Conservation (phyloP, 2,329 filamentous ascomycete species). For the Pseudogymnoascus sp. region DNA sequence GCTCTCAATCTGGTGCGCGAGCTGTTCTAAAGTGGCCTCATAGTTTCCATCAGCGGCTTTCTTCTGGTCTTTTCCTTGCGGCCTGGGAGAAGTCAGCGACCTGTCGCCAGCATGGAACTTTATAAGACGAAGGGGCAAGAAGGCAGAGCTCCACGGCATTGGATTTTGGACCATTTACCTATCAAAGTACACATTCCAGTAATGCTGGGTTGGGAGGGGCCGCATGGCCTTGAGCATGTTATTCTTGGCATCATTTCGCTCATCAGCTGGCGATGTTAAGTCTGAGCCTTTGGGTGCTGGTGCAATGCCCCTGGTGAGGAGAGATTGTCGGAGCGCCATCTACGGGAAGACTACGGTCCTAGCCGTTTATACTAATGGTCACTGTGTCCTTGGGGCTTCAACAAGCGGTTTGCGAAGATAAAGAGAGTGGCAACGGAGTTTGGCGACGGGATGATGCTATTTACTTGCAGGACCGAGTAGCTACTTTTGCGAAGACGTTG, state of each 20-base stretch:
- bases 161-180: conserved; percentile 33
- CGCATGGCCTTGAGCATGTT: conserved; percentile 70
- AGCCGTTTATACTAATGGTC: conserved; percentile 8
- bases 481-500: conserved; percentile 4
- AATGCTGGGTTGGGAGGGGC: conserved; percentile 67
- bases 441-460: neutral
- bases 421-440: neutral
- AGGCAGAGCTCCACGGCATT: neutral
- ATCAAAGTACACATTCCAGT: conserved; percentile 66
- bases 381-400: conserved; percentile 3
- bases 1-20: conserved; percentile 61
- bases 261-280: conserved; percentile 60
- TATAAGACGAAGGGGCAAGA: neutral
- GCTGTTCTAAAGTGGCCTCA: conserved; percentile 44
- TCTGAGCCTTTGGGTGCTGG: conserved; percentile 51
- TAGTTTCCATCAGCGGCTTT: conserved; percentile 30
- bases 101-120: neutral
- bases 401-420: neutral
- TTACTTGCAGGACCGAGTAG: conserved; percentile 1
- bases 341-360: conserved; percentile 9
- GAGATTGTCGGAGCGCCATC: conserved; percentile 48
- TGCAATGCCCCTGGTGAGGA: conserved; percentile 56
- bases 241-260: conserved; percentile 71
- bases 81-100: conserved; percentile 17
- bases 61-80: conserved; percentile 26